Percentiles rank a stretch among this genome's conserved stretches.
Conservation (phyloP, 1,284 basidiomycete genomes). For the Sphaerobolus stellatus region DNA sequence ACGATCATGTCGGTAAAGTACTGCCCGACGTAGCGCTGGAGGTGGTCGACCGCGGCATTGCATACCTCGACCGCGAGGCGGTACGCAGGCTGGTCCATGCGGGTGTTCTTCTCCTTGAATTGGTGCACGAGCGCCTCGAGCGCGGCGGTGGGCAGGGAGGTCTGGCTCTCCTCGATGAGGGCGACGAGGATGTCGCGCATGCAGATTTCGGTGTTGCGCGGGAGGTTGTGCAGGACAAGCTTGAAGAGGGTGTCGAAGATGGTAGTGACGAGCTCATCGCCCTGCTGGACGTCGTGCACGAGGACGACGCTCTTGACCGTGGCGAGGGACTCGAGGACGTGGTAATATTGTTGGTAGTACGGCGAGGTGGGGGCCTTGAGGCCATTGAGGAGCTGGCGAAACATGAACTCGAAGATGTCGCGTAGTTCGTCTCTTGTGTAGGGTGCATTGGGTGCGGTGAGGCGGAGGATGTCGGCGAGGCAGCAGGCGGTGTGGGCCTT, state of each 20-base stretch:
- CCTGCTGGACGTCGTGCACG: conserved; percentile 85
- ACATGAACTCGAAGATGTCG: conserved; percentile 95
- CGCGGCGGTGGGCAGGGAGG: conserved; percentile 73
- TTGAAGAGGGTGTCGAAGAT: conserved; percentile 85
- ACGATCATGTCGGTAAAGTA: conserved; percentile 90
- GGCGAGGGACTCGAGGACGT: conserved; percentile 88
- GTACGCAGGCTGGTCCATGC: conserved; percentile 74
- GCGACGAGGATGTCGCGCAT: conserved; percentile 88
- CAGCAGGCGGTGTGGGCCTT: conserved; percentile 94
- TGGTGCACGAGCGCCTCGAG: conserved; percentile 83
- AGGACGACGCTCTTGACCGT: conserved; percentile 94
- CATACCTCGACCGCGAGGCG: conserved; percentile 89
- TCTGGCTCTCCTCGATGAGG: conserved; percentile 83
- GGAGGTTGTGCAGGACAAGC: conserved; percentile 73
- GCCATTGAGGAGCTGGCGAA: conserved; percentile 75
- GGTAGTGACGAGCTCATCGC: conserved; percentile 82
- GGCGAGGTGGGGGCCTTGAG: conserved; percentile 69
- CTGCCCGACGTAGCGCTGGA: conserved; percentile 87
- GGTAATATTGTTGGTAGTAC: conserved; percentile 90
- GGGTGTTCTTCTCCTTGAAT: conserved; percentile 69
- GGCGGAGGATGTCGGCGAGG: conserved; percentile 87
- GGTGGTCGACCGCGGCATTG: conserved; percentile 78
- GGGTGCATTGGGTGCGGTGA: conserved; percentile 97
- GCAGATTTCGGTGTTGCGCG: conserved; percentile 87
- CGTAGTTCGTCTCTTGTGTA: conserved; percentile 86